Percentiles rank a stretch among this genome's conserved stretches.
Conservation (phyloP, 2,329 filamentous ascomycete genomes). For the Cadophora gregata region DNA sequence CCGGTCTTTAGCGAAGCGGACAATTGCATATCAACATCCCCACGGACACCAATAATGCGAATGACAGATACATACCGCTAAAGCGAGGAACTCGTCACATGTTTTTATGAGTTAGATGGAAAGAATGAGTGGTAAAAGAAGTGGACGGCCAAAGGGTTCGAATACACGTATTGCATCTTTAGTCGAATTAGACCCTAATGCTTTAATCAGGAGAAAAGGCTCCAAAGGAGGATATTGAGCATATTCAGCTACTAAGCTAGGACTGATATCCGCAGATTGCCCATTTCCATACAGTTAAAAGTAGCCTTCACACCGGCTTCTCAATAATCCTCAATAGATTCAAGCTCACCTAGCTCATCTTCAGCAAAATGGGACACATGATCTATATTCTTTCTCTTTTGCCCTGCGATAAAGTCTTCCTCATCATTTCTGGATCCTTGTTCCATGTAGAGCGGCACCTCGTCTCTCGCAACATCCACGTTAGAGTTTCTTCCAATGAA, state of each 20-base stretch:
- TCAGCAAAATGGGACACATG: constrained; percentile 19
- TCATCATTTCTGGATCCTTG: constrained; percentile 8
- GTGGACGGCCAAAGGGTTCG: too few relatives aligned
- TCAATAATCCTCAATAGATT: constrained; percentile 38
- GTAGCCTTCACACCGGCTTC: background rate
- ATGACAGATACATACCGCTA: too few relatives aligned
- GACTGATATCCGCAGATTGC: constrained; percentile 5
- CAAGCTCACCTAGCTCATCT: constrained; percentile 27
- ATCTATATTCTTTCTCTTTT: constrained; percentile 13
- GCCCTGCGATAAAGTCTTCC: background rate
- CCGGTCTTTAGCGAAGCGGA: too few relatives aligned
- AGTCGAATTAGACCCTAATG: too few relatives aligned
- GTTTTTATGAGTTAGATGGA: too few relatives aligned
- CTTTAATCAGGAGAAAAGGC: too few relatives aligned
- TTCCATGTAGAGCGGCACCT: constrained; percentile 29
- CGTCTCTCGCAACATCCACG: background rate
- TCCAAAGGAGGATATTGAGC: too few relatives aligned
- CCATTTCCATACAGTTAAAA: background rate
- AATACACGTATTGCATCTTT: too few relatives aligned
- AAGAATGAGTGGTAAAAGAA: too few relatives aligned
- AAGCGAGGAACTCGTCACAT: too few relatives aligned
- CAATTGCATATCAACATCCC: too few relatives aligned
- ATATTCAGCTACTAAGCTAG: background rate
- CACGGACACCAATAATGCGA: too few relatives aligned
- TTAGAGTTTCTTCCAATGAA: constrained; percentile 23